phyloP scores from a whole-genome alignment of 2,329 filamentous ascomycete genomes.

The Colletotrichum spinosum region DNA sequence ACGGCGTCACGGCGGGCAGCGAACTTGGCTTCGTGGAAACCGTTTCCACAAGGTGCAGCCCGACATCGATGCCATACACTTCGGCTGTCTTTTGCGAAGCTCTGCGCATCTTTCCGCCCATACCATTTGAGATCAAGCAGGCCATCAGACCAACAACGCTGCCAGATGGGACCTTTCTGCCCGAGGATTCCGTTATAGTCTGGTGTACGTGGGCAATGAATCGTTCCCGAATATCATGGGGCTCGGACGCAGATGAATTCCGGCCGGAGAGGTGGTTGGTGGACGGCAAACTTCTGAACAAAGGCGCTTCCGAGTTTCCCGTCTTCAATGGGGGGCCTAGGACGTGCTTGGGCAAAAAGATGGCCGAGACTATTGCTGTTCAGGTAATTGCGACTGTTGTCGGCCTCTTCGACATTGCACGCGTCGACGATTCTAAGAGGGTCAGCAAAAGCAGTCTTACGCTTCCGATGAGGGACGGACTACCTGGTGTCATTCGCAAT shows the following conservation, averaged over 20 bases:
- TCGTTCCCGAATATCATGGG: constrained; percentile 67
- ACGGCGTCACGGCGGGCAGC: constrained; percentile 29
- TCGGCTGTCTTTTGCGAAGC: constrained; percentile 72
- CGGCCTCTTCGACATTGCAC: constrained; percentile 62
- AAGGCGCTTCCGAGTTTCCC: constrained; percentile 67
- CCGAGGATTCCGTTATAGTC: constrained; percentile 64
- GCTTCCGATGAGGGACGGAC: constrained; percentile 71
- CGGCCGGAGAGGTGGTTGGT: constrained; percentile 68
- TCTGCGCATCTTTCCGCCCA: constrained; percentile 71
- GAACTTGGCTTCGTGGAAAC: constrained; percentile 38
- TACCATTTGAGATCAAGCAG: constrained; percentile 76
- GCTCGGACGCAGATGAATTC: constrained; percentile 66
- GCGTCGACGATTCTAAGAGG: constrained; percentile 58
- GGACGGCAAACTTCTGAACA: constrained; percentile 53
- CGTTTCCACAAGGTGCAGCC: constrained; percentile 48
- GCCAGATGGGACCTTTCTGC: constrained; percentile 71
- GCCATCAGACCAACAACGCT: constrained; percentile 62
- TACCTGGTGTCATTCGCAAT: constrained; percentile 58
- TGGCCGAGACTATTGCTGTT: constrained; percentile 71
- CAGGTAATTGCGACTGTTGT: constrained; percentile 65
- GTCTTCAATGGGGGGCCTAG: constrained; percentile 75
- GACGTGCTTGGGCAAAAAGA: constrained; percentile 71
- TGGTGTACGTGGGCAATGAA: constrained; percentile 76
- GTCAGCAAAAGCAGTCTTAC: constrained; percentile 71
- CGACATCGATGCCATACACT: constrained; percentile 63